Base-by-base conservation (phyloP, 2,329 filamentous ascomycete genomes). In the Colletotrichum navitas region DNA sequence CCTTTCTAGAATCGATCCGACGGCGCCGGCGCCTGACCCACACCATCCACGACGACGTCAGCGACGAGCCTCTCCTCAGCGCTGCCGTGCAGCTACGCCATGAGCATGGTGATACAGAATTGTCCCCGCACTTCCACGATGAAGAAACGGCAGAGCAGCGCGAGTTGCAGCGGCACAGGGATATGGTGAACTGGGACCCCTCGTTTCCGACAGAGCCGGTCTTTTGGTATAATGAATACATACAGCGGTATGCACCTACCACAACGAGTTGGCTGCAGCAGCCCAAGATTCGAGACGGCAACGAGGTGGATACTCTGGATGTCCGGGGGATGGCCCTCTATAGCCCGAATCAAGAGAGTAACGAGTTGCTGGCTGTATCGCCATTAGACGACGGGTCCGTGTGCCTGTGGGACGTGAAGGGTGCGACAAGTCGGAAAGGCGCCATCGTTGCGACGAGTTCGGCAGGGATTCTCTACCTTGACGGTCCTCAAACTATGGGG, bases 161-260 rank as follows among this genome's bases (percentile, higher is more conserved):
- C 29, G 74, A 78, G 68, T 76, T 76, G 77, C 82, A 87, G 75
- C 83, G 83, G 66, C 81, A 83, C 29, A 87, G 90, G 61, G 87
- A 93, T 68, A 84, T 93, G 77, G 91, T 91, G 5, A 94, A 94
- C 75, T 97, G 94, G 94, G 94, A 97, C 75, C 93, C 93, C 0
- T 89, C 89, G 0, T 94, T 92, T 74, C 88, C 90, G 0, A 83
- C 82, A 5, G 94, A 98, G 81, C 85, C 85, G 51, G 86, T 95
- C 26, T 90, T 93, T 60, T 98, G 94, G 92, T 97, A 97, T 79
- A 88, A 93, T 66, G 95, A 98, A 80, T 97, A 94, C 78, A 92
- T 97, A 73, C 93, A 95, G 64, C 88, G 95, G 43, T 88, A 95
- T 80, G 94, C 90, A 0, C 90, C 91, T 0, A 86, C 94, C n/a